These are phyloP conservation scores for Starmerella riodocensis DNA, from an alignment of 805 yeast genomes.

Conservation along the genomic window DNA sequence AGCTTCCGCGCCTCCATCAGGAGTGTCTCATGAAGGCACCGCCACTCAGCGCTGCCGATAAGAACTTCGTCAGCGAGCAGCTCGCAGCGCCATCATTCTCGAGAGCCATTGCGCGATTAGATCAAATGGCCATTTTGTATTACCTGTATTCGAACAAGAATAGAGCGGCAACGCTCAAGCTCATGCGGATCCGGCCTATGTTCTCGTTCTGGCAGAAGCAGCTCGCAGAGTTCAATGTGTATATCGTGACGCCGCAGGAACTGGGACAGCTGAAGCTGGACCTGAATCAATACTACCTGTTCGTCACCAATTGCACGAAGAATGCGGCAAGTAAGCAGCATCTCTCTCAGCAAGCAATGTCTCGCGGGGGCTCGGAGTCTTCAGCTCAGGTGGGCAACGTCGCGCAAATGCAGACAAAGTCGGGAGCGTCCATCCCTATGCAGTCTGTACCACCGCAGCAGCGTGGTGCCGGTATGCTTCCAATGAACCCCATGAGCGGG, in stretches of 20 bases:
- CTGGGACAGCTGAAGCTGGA: conserved; percentile 58
- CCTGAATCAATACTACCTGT: conserved; percentile 59
- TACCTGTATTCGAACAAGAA: conserved; percentile 56
- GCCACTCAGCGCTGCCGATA: conserved; percentile 49
- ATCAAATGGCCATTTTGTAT: conserved; percentile 65
- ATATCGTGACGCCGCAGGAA: conserved; percentile 58
- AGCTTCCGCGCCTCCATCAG: conserved; percentile 38
- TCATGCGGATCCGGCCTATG: conserved; percentile 68
- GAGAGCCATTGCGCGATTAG: conserved; percentile 43
- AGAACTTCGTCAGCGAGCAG: conserved; percentile 40
- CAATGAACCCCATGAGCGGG: no score
- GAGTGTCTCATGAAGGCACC: conserved; percentile 46
- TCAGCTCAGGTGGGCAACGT: background rate
- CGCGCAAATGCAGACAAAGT: background rate
- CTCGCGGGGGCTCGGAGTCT: background rate
- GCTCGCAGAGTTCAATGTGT: conserved; percentile 43
- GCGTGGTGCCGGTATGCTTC: no score
- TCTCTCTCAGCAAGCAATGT: background rate
- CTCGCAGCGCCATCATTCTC: conserved; percentile 38
- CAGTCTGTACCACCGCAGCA: no score
- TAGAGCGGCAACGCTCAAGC: conserved; percentile 58
- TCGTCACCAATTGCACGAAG: conserved; percentile 41
- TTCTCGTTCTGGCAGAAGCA: conserved; percentile 63
- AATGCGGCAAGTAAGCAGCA: conserved; percentile 11
- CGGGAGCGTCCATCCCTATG: no score